Conservation (phyloP, 495 filamentous ascomycete genomes). For the Penicillium paradoxum region DNA sequence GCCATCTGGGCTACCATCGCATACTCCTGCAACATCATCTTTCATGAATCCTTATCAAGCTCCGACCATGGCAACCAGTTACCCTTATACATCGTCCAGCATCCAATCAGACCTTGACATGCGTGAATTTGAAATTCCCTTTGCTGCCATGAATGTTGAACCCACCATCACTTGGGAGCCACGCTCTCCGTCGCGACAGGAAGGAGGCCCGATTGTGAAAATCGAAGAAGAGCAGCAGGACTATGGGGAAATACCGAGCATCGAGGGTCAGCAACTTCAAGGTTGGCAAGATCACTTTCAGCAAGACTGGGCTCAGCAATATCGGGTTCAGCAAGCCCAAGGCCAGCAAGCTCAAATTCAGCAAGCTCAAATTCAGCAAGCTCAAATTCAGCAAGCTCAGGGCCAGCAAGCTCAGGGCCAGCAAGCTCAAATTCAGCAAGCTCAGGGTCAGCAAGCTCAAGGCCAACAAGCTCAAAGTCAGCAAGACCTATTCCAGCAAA, state of each 20-base stretch:
- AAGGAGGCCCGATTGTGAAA: not conserved
- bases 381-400: not conserved
- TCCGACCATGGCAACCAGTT: not conserved
- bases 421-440: not conserved
- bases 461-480: not conserved
- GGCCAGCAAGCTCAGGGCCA: not conserved
- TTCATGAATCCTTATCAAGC: not conserved
- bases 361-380: not conserved
- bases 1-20: not conserved
- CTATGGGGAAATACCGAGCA: not conserved
- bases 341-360: not conserved
- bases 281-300: too few relatives aligned
- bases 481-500: not conserved
- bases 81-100: not conserved
- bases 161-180: not conserved
- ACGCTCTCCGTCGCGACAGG: not conserved
- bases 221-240: not conserved
- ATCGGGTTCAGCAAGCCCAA: too few relatives aligned
- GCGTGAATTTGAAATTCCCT: not conserved
- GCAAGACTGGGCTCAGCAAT: too few relatives aligned
- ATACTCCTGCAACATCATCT: not conserved
- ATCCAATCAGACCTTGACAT: not conserved
- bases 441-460: not conserved
- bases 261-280: not conserved
- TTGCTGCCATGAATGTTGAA: too few relatives aligned